phyloP scores from a whole-genome alignment of 2,329 filamentous ascomycete genomes.

The Aureobasidium sp. region DNA sequence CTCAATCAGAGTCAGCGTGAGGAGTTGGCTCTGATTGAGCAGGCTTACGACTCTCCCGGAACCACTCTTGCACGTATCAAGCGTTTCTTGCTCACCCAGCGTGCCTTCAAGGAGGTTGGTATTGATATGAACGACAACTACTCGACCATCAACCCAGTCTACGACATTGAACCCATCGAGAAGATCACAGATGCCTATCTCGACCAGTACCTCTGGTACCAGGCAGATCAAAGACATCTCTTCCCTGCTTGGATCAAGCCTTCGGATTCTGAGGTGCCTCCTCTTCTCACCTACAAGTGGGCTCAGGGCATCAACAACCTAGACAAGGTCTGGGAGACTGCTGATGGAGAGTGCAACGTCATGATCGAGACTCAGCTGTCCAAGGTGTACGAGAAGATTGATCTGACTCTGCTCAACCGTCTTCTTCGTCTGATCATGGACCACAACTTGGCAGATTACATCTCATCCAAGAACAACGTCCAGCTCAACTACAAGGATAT shows the following conservation, averaged over 20 bases:
- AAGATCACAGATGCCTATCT: conserved; percentile 99
- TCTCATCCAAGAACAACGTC: conserved; percentile 98
- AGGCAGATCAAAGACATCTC: conserved; percentile 91
- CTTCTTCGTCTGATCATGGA: conserved; percentile 95
- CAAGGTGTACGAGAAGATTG: conserved; percentile 99
- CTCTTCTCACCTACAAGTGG: conserved; percentile 95
- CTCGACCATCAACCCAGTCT: conserved; percentile 96
- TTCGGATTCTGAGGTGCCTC: conserved; percentile 94
- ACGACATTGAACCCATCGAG: conserved; percentile 97
- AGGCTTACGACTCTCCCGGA: conserved; percentile 95
- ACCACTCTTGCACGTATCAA: conserved; percentile 96
- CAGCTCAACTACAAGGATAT: conserved; percentile 99
- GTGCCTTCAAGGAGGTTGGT: conserved; percentile 97
- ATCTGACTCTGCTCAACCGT: conserved; percentile 89
- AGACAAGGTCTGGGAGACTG: conserved; percentile 86
- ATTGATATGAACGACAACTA: conserved; percentile 99
- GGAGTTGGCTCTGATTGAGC: conserved; percentile 91
- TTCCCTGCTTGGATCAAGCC: conserved; percentile 99
- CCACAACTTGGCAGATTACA: conserved; percentile 97
- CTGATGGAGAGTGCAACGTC: conserved; percentile 93
- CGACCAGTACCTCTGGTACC: conserved; percentile 98
- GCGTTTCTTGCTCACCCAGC: conserved; percentile 89
- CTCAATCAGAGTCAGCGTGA: conserved; percentile 97
- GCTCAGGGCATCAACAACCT: conserved; percentile 98
- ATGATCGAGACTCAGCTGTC: conserved; percentile 97